Conservation (phyloP, 2,329 filamentous ascomycete species). For the Monosporascus sp. region DNA sequence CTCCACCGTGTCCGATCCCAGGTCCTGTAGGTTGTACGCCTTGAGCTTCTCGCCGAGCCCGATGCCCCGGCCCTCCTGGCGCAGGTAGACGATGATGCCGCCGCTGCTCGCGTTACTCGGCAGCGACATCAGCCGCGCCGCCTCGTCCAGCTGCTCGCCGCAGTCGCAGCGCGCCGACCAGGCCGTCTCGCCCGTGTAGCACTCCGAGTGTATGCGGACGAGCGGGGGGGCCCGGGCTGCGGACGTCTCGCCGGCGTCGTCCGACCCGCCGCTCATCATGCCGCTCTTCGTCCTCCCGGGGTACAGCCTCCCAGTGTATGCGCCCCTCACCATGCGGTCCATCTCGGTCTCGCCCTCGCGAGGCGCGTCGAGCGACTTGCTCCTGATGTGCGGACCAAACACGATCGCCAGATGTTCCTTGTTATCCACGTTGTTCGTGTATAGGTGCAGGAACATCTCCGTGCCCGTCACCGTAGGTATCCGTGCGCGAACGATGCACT, state of each 20-base stretch:
- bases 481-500: constrained; percentile 87
- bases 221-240: constrained; percentile 51
- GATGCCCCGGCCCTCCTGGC: constrained; percentile 94
- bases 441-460: constrained; percentile 96
- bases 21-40: constrained; percentile 94
- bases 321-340: constrained; percentile 89
- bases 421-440: constrained; percentile 85
- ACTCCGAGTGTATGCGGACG: constrained; percentile 95
- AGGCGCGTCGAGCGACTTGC: constrained; percentile 63
- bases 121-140: constrained; percentile 84
- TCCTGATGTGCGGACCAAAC: constrained; percentile 81
- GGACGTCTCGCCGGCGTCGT: constrained; percentile 6
- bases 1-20: constrained; percentile 96
- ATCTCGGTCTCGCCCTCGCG: constrained; percentile 76
- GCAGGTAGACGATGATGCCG: constrained; percentile 90
- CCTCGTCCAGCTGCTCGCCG: constrained; percentile 95
- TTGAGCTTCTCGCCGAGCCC: constrained; percentile 94
- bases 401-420: constrained; percentile 98
- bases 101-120: constrained; percentile 61
- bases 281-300: constrained; percentile 78
- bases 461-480: constrained; percentile 89
- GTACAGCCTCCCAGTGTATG: constrained; percentile 82
- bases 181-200: constrained; percentile 96
- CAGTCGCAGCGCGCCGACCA: constrained; percentile 98
- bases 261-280: constrained; percentile 37